phyloP scores from a whole-genome alignment of 1,284 basidiomycete species.

The Ceratobasidium sp. region DNA sequence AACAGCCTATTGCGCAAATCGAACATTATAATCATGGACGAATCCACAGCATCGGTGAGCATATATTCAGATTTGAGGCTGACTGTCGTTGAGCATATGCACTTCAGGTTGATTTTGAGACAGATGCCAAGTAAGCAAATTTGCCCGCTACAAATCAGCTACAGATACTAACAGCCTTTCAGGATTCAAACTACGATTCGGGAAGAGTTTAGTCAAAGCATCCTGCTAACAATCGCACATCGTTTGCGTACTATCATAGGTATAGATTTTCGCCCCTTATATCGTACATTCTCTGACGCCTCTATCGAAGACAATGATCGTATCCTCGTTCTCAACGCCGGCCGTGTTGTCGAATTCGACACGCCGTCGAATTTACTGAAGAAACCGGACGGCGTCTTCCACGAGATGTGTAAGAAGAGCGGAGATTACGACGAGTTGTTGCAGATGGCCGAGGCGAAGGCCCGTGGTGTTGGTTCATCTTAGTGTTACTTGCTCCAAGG shows the following conservation, averaged over 20 bases:
- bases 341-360: constrained; percentile 63
- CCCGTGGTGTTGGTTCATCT: not conserved
- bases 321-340: constrained; percentile 67
- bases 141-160: not conserved
- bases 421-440: constrained; percentile 57
- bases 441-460: constrained; percentile 34
- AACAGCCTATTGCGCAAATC: constrained; percentile 39
- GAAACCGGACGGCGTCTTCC: constrained; percentile 59
- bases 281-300: not conserved
- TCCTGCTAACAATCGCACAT: constrained; percentile 73
- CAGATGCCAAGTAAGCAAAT: constrained; percentile 54
- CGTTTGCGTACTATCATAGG: constrained; percentile 46
- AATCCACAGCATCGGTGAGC: constrained; percentile 42
- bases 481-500: not conserved
- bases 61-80: too few species aligned
- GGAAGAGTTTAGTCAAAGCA: constrained; percentile 78
- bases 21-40: constrained; percentile 42
- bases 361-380: constrained; percentile 62
- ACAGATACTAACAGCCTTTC: not conserved
- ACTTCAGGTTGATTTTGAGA: constrained; percentile 68
- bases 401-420: constrained; percentile 62
- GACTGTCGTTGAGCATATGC: not conserved
- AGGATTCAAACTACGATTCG: constrained; percentile 84
- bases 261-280: not conserved
- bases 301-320: constrained; percentile 61